Percentiles rank a stretch among this genome's conserved stretches.
Conservation (phyloP, 306 rosid species). For the Quercus parvula region DNA sequence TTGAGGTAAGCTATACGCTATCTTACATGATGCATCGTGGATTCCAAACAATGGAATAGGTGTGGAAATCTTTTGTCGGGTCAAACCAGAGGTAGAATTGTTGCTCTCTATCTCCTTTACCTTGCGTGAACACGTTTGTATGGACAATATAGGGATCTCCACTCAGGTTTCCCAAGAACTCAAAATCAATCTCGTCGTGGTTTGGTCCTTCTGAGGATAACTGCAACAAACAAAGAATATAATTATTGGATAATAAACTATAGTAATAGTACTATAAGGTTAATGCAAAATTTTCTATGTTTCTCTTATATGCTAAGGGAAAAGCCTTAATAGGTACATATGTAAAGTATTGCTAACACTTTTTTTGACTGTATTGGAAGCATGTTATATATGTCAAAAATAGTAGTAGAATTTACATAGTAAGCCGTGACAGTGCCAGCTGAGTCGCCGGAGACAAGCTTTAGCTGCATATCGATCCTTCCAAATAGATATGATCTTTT, state of each 20-base stretch:
- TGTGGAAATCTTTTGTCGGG: slow-evolving; percentile 30
- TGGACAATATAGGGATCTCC: slow-evolving; percentile 34
- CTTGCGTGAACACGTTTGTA: slow-evolving; percentile 33
- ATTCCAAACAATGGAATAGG: slow-evolving; percentile 31
- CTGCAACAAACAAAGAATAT: neutral
- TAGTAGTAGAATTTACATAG: slow-evolving; percentile 7
- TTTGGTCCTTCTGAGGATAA: slow-evolving; percentile 28
- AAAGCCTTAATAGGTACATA: neutral
- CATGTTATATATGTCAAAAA: neutral
- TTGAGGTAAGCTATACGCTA: neutral
- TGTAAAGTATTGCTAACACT: no score
- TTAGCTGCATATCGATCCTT: slow-evolving; percentile 33
- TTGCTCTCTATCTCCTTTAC: slow-evolving; percentile 32
- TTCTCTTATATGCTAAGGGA: neutral
- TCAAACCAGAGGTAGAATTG: slow-evolving; percentile 41
- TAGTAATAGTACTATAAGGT: no score
- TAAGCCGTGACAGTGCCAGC: slow-evolving; percentile 38
- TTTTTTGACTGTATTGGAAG: no score
- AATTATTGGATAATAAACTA: neutral
- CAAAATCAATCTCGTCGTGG: slow-evolving; percentile 38
- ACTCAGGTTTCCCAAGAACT: slow-evolving; percentile 35
- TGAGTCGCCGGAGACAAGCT: slow-evolving; percentile 34
- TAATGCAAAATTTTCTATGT: neutral
- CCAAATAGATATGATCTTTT: slow-evolving; percentile 31
- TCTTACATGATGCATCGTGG: slow-evolving; percentile 27